These are phyloP conservation scores for Myxozyma sirexii DNA, from an alignment of 805 yeast genomes.

Conservation along the genomic window DNA sequence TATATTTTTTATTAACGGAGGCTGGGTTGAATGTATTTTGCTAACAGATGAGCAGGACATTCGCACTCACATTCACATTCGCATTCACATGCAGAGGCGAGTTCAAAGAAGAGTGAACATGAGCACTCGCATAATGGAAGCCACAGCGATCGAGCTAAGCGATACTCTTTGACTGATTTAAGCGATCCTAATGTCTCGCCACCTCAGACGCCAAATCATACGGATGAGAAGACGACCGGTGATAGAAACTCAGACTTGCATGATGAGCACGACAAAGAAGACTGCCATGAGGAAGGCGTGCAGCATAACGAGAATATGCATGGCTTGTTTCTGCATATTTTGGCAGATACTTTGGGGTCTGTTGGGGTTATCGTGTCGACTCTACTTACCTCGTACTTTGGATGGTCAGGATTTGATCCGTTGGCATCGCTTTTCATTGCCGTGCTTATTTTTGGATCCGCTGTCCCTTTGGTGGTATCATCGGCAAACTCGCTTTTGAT, in stretches of 20 bases:
- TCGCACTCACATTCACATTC: slow-evolving; percentile 23
- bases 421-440: slow-evolving; percentile 89
- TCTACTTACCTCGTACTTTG: slow-evolving; percentile 66
- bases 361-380: slow-evolving; percentile 97
- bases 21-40: slow-evolving; percentile 44
- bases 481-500: slow-evolving; percentile 75
- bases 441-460: slow-evolving; percentile 72
- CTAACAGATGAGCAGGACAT: slow-evolving; percentile 16
- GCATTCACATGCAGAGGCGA: slow-evolving; percentile 37
- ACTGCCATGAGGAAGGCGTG: background rate
- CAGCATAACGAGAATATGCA: slow-evolving; percentile 73
- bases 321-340: slow-evolving; percentile 88
- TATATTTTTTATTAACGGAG: slow-evolving; percentile 27
- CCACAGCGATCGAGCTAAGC: slow-evolving; percentile 2
- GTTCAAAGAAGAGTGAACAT: slow-evolving; percentile 34
- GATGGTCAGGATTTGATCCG: slow-evolving; percentile 86
- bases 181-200: slow-evolving; percentile 20
- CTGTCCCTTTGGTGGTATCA: slow-evolving; percentile 79
- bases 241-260: slow-evolving; percentile 43
- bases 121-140: slow-evolving; percentile 13
- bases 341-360: slow-evolving; percentile 96
- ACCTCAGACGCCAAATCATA: background rate
- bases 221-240: background rate
- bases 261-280: slow-evolving; percentile 35
- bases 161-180: slow-evolving; percentile 1